Base-by-base conservation (phyloP, 2,329 filamentous ascomycete genomes). In the Colletotrichum falcatum region DNA sequence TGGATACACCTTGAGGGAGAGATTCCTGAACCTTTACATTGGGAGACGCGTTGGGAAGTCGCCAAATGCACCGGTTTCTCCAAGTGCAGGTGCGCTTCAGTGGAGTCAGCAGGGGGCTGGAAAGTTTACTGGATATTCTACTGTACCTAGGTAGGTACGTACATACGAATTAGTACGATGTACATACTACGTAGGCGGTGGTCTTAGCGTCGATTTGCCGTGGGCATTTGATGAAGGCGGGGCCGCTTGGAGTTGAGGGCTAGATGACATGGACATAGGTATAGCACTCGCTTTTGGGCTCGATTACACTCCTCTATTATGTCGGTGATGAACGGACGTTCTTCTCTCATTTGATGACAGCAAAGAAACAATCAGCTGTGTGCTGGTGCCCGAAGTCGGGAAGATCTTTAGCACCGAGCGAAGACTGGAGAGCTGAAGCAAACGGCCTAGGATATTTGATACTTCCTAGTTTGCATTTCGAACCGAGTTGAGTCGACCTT, bases 1-100 rank as follows among this genome's bases (percentile, higher is more conserved):
- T 58, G 37, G 48, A 18, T 23, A 53, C 39, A 33, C 42, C 46
- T 20, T 20, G 35, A 61, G 28, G 48, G 37, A 49, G 68, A 59
- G 46, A 68, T 58, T 58, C 28, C 16, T 46, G 39, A 51, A 51
- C 33, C 61, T 42, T 33, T 67, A 58, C 64, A 53, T 28, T 30
- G 28, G 28, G 49, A 56, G 68, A 68, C 68, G 64, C 68, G 65
- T 68, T 56, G 2, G 7, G 62, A 54, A 66, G 48, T 35, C 58
- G 59, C 59, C 49, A 23, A 55, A 48, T 20, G 42, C 53, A 35
- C 44, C 35, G 26, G 56, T 46, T 68, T 64, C 60, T 68, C 53
- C 37, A 51, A n/a, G n/a, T n/a, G n/a, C 46, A 23, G 30, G 44
- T 46, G 60, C 66, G 60, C n/a, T 64, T 44, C 33, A 46, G 66